Conservation (phyloP, 2,329 filamentous ascomycete species). For the Botrytis squamosa region DNA sequence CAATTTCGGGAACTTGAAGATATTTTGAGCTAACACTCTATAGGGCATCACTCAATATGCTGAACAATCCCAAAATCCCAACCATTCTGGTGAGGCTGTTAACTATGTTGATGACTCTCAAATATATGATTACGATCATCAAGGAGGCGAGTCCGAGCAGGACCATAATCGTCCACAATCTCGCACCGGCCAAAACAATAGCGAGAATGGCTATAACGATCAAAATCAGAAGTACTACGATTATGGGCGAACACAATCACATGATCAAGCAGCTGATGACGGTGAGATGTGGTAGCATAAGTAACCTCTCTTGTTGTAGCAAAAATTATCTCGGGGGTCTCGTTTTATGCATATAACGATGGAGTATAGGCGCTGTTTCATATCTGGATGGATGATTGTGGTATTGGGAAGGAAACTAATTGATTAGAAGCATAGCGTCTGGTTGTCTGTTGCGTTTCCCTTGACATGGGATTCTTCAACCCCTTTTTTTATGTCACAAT, state of each 20-base stretch:
- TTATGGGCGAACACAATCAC: conserved; percentile 29
- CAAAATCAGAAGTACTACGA: conserved; percentile 36
- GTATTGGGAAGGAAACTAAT: conserved; percentile 28
- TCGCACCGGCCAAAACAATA: conserved; percentile 37
- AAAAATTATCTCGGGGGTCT: conserved; percentile 11
- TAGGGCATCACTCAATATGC: conserved; percentile 41
- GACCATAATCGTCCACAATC: conserved; percentile 38
- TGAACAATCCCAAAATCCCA: conserved; percentile 37
- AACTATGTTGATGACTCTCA: conserved; percentile 50
- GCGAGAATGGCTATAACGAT: conserved; percentile 36
- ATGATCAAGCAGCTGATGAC: conserved; percentile 32
- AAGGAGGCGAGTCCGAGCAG: conserved; percentile 40
- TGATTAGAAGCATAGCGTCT: conserved; percentile 39
- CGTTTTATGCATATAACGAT: conserved; percentile 38
- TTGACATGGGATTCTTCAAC: not conserved
- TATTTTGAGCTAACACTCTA: conserved; percentile 24
- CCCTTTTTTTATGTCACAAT: conserved; percentile 29
- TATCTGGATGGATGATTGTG: conserved; percentile 26
- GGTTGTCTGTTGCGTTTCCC: conserved; percentile 26
- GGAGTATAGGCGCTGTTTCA: conserved; percentile 37
- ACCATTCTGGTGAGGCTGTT: conserved; percentile 40
- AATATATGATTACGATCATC: conserved; percentile 50
- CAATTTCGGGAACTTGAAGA: not conserved
- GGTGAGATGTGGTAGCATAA: conserved; percentile 39
- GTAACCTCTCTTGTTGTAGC: conserved; percentile 3